phyloP scores from a whole-genome alignment of 1,284 basidiomycete genomes.

The Entoloma clypeatum region DNA sequence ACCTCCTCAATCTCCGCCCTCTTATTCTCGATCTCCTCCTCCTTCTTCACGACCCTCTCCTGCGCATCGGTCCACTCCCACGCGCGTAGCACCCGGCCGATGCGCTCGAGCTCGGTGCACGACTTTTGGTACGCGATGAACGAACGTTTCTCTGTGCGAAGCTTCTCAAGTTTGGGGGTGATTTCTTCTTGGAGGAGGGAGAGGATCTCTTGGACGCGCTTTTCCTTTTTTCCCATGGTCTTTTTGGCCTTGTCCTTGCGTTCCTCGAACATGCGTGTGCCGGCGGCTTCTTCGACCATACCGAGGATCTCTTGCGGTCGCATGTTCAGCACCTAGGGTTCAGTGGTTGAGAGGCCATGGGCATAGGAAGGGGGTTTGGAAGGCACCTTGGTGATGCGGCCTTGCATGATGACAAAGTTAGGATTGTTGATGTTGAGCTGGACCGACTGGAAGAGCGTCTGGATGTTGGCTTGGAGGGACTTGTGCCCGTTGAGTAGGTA shows the following conservation, averaged over 20 bases:
- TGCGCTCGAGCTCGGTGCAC: conserved; percentile 85
- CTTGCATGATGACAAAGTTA: conserved; percentile 99
- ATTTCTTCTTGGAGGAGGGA: conserved; percentile 87
- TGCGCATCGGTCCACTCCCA: conserved; percentile 80
- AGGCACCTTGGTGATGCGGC: conserved; percentile 83
- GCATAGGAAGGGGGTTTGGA: background rate
- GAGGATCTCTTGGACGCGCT: conserved; percentile 89
- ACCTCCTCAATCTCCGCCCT: conserved; percentile 49
- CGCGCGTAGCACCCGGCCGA: conserved; percentile 81
- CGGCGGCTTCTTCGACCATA: conserved; percentile 98
- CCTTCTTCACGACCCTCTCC: conserved; percentile 43
- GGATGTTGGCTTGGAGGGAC: conserved; percentile 82
- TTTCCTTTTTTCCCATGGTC: conserved; percentile 98
- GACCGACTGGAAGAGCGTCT: conserved; percentile 94
- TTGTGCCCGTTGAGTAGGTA: conserved; percentile 98
- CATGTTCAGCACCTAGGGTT: conserved; percentile 88
- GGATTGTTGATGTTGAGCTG: conserved; percentile 99
- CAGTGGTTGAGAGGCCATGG: background rate
- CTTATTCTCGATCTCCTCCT: conserved; percentile 55
- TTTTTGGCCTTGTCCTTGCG: conserved; percentile 96
- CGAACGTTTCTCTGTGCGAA: conserved; percentile 86
- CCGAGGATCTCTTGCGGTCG: conserved; percentile 96
- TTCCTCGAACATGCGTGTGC: conserved; percentile 99
- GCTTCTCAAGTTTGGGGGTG: conserved; percentile 89
- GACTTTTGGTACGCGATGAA: conserved; percentile 93